These are phyloP conservation scores for Psilocybe mexicana DNA, from an alignment of 1,284 basidiomycete genomes.

Conservation along the genomic window DNA sequence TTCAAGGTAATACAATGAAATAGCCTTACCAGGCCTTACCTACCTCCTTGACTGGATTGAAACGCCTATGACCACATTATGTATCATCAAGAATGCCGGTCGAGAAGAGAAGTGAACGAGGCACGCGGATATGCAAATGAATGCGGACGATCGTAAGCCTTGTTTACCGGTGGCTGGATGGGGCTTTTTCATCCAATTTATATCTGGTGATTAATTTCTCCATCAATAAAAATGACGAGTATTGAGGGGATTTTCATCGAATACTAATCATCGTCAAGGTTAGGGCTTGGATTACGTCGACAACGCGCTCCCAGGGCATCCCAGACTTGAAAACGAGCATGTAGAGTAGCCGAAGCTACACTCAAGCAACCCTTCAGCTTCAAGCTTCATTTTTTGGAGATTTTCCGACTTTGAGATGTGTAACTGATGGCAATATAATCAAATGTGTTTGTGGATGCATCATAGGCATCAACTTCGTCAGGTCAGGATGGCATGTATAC, in stretches of 20 bases:
- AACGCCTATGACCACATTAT: slow-evolving; percentile 2
- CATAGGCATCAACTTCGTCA: too few species aligned
- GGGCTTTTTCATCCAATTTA: neutral
- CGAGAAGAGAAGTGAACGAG: slow-evolving; percentile 15
- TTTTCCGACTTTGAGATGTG: neutral
- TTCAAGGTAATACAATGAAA: neutral
- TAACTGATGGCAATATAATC: neutral
- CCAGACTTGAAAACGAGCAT: too few species aligned
- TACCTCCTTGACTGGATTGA: neutral
- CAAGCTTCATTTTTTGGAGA: neutral
- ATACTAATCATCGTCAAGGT: too few species aligned
- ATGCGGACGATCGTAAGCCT: neutral
- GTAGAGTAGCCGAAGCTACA: neutral
- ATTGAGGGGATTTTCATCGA: neutral
- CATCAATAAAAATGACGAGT: neutral
- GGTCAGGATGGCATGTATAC: too few species aligned
- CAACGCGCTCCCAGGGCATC: neutral
- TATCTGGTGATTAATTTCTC: neutral
- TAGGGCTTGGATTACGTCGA: neutral
- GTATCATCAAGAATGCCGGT: slow-evolving; percentile 6
- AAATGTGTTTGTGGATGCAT: neutral
- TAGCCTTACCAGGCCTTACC: neutral
- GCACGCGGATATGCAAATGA: slow-evolving; percentile 14
- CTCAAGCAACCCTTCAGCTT: neutral
- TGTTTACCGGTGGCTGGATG: slow-evolving; percentile 5